These are phyloP conservation scores for Corymbia maculata DNA, from an alignment of 345 rosid genomes.

Conservation along the genomic window DNA sequence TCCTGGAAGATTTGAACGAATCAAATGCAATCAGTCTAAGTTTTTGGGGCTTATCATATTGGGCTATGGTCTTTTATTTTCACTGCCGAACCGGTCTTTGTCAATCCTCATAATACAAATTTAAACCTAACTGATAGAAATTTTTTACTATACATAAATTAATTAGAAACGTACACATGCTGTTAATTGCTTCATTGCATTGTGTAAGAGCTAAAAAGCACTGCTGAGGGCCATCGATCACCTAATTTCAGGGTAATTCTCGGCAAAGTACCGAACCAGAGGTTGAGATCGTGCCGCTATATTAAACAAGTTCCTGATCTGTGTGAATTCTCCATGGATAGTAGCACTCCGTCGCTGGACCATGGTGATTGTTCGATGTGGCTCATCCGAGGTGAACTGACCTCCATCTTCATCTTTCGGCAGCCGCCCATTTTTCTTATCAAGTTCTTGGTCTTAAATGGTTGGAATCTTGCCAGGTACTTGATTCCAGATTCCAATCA, in stretches of 20 bases:
- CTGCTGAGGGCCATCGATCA: neutral
- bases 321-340: neutral
- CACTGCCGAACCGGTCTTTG: neutral
- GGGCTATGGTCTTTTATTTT: no score
- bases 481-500: neutral
- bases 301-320: neutral
- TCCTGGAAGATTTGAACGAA: neutral
- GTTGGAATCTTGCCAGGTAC: neutral
- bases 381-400: neutral
- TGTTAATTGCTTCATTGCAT: neutral
- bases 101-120: neutral
- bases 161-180: neutral
- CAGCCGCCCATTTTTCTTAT: neutral
- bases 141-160: neutral
- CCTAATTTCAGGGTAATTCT: neutral
- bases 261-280: neutral
- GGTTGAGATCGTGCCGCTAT: neutral
- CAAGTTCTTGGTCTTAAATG: neutral
- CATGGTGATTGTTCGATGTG: neutral
- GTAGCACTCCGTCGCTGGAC: neutral
- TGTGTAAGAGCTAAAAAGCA: neutral
- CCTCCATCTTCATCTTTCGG: neutral
- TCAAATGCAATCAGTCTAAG: neutral
- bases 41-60: neutral
- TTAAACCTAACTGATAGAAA: neutral